These are phyloP conservation scores for Artemisia argyi DNA, from an alignment of 129 eudicot genomes.

Conservation along the genomic window DNA sequence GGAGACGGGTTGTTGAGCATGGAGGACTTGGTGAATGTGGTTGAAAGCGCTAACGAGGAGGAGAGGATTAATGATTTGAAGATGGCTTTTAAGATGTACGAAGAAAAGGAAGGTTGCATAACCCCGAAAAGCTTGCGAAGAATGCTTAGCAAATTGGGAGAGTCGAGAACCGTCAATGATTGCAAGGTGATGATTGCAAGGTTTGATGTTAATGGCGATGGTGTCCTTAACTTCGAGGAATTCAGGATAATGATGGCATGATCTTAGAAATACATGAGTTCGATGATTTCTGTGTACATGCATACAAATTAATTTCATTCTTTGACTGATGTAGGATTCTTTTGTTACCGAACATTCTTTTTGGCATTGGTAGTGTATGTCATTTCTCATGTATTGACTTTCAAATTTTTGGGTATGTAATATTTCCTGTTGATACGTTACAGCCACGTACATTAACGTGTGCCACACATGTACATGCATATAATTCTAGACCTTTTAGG, in stretches of 20 bases:
- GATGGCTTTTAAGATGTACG: conserved; percentile 58
- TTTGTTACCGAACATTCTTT: background rate
- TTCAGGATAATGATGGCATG: background rate
- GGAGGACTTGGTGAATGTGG: conserved; percentile 49
- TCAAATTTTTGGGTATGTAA: background rate
- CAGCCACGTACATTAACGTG: too few relatives aligned
- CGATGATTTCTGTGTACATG: too few relatives aligned
- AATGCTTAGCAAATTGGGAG: conserved; percentile 63
- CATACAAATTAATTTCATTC: too few relatives aligned
- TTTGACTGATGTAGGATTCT: background rate
- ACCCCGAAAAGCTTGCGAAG: conserved; percentile 65
- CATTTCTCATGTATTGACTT: background rate
- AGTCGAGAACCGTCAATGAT: conserved; percentile 43
- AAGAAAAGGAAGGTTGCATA: conserved; percentile 46
- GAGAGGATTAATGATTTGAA: conserved; percentile 47
- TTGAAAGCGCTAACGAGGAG: conserved; percentile 55
- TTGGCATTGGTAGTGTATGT: background rate
- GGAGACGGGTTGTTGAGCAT: conserved; percentile 57
- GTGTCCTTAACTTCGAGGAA: conserved; percentile 39
- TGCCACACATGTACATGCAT: too few relatives aligned
- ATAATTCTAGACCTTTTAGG: too few relatives aligned
- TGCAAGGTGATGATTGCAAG: conserved; percentile 53
- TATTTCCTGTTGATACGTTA: too few relatives aligned
- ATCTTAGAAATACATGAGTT: background rate
- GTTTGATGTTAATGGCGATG: conserved; percentile 63